Conservation (phyloP, 1,284 basidiomycete genomes). For the Fomitopsis betulina region DNA sequence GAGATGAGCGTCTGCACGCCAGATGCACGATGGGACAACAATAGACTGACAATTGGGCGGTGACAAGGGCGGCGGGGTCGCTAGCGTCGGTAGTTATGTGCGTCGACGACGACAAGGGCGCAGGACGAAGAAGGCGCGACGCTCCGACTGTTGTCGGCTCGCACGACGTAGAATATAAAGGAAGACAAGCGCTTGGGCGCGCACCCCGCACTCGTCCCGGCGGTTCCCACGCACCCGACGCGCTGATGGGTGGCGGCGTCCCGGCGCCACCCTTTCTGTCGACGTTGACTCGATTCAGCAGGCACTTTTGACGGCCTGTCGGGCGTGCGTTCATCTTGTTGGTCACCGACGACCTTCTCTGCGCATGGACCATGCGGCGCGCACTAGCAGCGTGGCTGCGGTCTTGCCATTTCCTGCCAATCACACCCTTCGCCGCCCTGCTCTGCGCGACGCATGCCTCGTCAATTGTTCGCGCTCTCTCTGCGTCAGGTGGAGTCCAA, state of each 20-base stretch:
- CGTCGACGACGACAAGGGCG: neutral
- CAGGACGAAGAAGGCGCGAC: neutral
- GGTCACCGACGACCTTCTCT: neutral
- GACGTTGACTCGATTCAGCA: neutral
- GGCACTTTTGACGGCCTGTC: neutral
- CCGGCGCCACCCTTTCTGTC: neutral
- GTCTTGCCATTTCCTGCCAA: neutral
- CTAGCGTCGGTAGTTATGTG: neutral
- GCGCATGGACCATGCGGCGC: neutral
- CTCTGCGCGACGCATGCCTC: neutral
- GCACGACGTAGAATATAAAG: neutral
- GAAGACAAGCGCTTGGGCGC: neutral
- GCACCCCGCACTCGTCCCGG: neutral
- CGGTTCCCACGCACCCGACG: neutral
- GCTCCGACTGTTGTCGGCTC: neutral
- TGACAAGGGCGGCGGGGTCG: neutral
- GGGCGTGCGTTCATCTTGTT: neutral
- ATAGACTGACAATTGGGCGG: slow-evolving; percentile 1
- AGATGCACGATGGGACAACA: neutral
- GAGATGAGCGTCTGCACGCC: neutral
- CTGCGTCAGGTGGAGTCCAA: neutral
- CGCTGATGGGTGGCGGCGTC: neutral
- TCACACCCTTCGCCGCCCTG: neutral
- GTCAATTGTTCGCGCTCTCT: neutral
- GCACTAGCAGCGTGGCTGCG: neutral